Base-by-base conservation (phyloP, 1,284 basidiomycete species). In the Phaffia rhodozyma region DNA sequence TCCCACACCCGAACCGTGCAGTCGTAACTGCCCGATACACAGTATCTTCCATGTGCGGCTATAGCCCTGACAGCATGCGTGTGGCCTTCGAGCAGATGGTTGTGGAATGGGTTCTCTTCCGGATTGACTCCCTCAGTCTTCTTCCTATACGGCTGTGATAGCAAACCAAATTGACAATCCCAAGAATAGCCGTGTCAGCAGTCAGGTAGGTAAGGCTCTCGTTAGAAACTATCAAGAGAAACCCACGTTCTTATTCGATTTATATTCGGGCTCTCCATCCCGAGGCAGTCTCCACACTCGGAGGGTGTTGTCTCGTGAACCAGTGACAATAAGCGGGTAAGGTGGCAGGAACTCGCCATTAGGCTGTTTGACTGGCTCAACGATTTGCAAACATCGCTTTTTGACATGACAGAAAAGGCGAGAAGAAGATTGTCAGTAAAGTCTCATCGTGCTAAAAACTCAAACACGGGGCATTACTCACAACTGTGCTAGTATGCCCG, bases 11-110 rank as follows among this genome's bases (percentile, higher is more conserved):
- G 84, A 49, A 96, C 91, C 3, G 85, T 89, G 72, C 84, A 87
- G 73, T 97, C 93, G 75, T 97, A 97, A 70, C 90, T 93, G 32
- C 91, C 92, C n/a, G 90, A 93, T 27, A 93, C 87, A 55, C 94
- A 81, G 1, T 87, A 91, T 52, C 88, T 81, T 4, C 92, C 91
- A 68, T 90, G 81, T 13, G 90, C 89, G 32, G 91, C 89, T n/a
- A 97, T 79, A 4, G 91, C 90, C 63, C 92, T 83, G 20, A 97
- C 91, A 32, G 92, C 91, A 71, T 90, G 86, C 60, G 86, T 85
- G 71, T 97, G 92, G 0, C 92, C 92, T 71, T 87, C 81, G 3
- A 97, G 81, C 70, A 86, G 84, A 49, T 86, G 79, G 60, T 87
- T 81, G 72, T 96, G 91, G 76, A 88, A 96, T 0, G 92, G 92